Evolutionary conservation across 2,329 filamentous ascomycete genomes (phyloP).

Genomic region (Grosmannia clavigera): DNA sequence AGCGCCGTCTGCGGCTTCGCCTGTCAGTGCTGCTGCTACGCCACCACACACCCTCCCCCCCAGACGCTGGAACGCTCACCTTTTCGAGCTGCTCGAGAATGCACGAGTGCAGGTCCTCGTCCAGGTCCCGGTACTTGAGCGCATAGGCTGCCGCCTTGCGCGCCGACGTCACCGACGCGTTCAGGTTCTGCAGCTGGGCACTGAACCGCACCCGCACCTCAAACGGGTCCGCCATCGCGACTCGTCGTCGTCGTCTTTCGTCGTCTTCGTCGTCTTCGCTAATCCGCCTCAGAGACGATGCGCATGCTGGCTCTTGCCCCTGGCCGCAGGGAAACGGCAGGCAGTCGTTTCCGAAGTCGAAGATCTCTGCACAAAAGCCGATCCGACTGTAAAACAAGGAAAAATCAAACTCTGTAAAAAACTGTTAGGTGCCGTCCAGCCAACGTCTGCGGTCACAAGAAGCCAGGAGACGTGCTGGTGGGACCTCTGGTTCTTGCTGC

Average conservation of each 20-base stretch:
- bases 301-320: neutral
- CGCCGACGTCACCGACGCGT: slow-evolving; percentile 76
- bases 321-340: neutral
- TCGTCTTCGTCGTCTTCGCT: neutral
- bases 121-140: slow-evolving; percentile 84
- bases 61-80: slow-evolving; percentile 28
- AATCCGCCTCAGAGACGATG: neutral
- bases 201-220: slow-evolving; percentile 98
- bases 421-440: too few relatives aligned
- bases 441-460: too few relatives aligned
- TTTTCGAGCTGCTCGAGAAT: slow-evolving; percentile 91
- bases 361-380: too few relatives aligned
- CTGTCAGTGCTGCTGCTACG: too few relatives aligned
- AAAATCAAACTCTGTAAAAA: too few relatives aligned
- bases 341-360: neutral
- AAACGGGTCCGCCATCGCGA: slow-evolving; percentile 67
- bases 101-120: slow-evolving; percentile 94
- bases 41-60: too few relatives aligned
- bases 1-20: slow-evolving; percentile 57
- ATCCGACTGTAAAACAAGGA: too few relatives aligned
- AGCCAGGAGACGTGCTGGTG: too few relatives aligned
- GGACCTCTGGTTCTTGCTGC: too few relatives aligned
- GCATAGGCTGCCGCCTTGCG: slow-evolving; percentile 94
- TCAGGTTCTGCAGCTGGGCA: slow-evolving; percentile 75
- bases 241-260: neutral